Base-by-base conservation (phyloP, 805 yeast genomes). In the Scheffersomyces coipomensis region DNA sequence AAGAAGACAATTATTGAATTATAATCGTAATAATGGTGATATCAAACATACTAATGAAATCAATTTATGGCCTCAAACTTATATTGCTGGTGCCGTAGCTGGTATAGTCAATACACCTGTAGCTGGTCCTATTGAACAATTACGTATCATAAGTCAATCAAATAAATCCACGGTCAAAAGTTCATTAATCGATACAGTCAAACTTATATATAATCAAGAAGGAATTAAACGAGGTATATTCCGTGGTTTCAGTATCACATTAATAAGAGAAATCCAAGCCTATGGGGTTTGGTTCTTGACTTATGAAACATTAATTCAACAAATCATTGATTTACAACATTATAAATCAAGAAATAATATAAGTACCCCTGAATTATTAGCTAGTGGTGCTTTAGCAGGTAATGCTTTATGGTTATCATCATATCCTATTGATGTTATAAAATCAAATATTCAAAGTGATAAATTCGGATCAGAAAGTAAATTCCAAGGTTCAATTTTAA, bases 211-310 rank as follows among this genome's bases (percentile, higher is more conserved):
- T 44, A 30, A 44, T 4, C 37, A 55, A 1, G 50, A 69, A 18
- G 87, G 88, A 4, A n/a, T 64, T 16, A 34, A 45, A 9, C 39
- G 56, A 13, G 86, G 85, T 1, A 46, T 82, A 4, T 79, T 68
- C 48, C 60, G 88, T 39, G 88, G 88, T 0, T 59, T 66, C 13
- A 48, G 62, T 3, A 72, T 82, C 40, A 82, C 88, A 0, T 49
- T 77, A 1, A 32, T 76, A 10, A 64, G 88, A 42, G 88, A 82
- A 50, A 60, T 74, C n/a, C 88, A 82, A 56, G 86, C 88, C 0
- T 83, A 83, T 51, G 89, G 89, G 5, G 77, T 81, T 12, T 83
- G 89, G 89, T 83, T 83, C 49, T 60, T 80, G 42, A 68, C 86
- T 1, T 83, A 79, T 52, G 89, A 83, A 54, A 66, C 60, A 33